Conservation (phyloP, 2,329 filamentous ascomycete species). For the Alternaria novae-zelandiae region DNA sequence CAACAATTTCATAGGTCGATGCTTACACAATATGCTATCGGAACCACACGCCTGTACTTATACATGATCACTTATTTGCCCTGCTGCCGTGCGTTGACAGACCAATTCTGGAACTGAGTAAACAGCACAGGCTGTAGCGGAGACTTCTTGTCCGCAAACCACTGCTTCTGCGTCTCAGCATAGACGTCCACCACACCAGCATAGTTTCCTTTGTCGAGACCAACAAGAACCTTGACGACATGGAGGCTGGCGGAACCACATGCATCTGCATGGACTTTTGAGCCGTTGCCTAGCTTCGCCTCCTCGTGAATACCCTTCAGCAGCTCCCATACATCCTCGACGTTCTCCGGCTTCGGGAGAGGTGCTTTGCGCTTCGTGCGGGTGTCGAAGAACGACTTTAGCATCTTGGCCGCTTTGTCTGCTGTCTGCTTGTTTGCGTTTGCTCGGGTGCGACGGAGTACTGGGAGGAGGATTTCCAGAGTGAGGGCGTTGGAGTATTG, state of each 20-base stretch:
- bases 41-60: not conserved
- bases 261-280: slow-evolving; percentile 74
- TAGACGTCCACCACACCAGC: slow-evolving; percentile 51
- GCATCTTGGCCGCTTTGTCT: slow-evolving; percentile 73
- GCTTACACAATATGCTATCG: not conserved
- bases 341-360: slow-evolving; percentile 52
- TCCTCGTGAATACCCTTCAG: slow-evolving; percentile 73
- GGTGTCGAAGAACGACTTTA: slow-evolving; percentile 74
- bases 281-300: slow-evolving; percentile 65
- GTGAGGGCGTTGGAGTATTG: slow-evolving; percentile 72
- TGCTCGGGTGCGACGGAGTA: slow-evolving; percentile 77
- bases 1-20: not conserved
- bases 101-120: slow-evolving; percentile 57
- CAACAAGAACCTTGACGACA: slow-evolving; percentile 67
- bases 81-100: slow-evolving; percentile 32
- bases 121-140: slow-evolving; percentile 53
- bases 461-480: slow-evolving; percentile 74
- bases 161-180: slow-evolving; percentile 51
- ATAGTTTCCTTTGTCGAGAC: slow-evolving; percentile 52
- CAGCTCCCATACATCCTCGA: slow-evolving; percentile 60
- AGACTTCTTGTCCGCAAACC: slow-evolving; percentile 51
- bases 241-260: slow-evolving; percentile 76
- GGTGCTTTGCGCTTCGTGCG: slow-evolving; percentile 58
- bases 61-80: slow-evolving; percentile 23
- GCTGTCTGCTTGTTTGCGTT: slow-evolving; percentile 78